Conservation (phyloP, 1,284 basidiomycete species). For the Trichosporon ovoides region DNA sequence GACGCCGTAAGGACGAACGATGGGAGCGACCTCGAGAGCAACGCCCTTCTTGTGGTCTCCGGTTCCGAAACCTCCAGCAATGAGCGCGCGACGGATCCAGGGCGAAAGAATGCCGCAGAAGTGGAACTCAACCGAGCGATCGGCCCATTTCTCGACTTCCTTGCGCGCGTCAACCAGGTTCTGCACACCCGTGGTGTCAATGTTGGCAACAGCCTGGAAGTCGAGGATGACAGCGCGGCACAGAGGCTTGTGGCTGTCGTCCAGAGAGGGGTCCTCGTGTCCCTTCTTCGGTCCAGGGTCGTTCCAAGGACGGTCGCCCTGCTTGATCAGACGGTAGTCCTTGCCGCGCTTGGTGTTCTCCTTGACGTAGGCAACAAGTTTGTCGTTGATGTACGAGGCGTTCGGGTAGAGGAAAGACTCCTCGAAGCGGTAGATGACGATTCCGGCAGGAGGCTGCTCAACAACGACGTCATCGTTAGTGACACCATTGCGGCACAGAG, state of each 20-base stretch:
- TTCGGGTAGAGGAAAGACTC: conserved; percentile 95
- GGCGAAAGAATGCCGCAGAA: conserved; percentile 67
- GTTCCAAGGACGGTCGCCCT: conserved; percentile 88
- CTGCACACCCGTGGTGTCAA: conserved; percentile 75
- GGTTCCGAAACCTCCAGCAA: conserved; percentile 78
- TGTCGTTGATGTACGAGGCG: conserved; percentile 69
- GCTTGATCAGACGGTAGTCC: conserved; percentile 59
- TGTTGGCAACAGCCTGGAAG: conserved; percentile 67
- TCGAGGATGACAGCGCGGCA: conserved; percentile 86
- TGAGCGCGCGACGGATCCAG: conserved; percentile 84
- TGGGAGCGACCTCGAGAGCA: conserved; percentile 64
- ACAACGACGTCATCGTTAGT: conserved; percentile 69
- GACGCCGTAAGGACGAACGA: conserved; percentile 54
- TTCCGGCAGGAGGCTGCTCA: conserved; percentile 72
- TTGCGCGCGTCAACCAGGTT: conserved; percentile 80
- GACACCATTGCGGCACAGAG: conserved; percentile 56
- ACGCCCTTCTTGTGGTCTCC: conserved; percentile 46
- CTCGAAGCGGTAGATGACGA: conserved; percentile 88
- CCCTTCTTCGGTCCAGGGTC: conserved; percentile 67
- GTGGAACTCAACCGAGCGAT: conserved; percentile 69
- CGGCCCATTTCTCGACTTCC: conserved; percentile 81
- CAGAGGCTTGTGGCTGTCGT: conserved; percentile 60
- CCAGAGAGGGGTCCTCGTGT: conserved; percentile 54
- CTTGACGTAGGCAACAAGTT: conserved; percentile 77
- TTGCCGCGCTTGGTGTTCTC: conserved; percentile 67